These are phyloP conservation scores for Xylariaceae sp. DNA, from an alignment of 2,329 filamentous ascomycete species.

Conservation along the genomic window DNA sequence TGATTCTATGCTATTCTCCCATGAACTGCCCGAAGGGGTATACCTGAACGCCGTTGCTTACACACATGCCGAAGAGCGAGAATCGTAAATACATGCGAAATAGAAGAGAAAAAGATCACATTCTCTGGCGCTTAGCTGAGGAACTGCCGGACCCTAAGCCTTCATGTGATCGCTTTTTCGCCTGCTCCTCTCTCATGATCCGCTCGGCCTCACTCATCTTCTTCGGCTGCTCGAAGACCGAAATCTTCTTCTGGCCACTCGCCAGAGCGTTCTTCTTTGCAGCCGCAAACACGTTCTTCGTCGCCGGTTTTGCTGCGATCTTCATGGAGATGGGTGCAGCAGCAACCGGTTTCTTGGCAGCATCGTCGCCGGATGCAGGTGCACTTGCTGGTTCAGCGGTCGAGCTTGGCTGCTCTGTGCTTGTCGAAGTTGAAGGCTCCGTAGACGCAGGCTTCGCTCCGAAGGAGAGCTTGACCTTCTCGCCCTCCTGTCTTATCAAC, in stretches of 20 bases:
- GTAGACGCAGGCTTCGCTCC: conserved; percentile 40
- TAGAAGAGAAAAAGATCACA: conserved; percentile 18
- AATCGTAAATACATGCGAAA: conserved; percentile 8
- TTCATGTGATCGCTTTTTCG: conserved; percentile 58
- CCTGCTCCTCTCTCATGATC: conserved; percentile 83
- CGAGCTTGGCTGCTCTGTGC: conserved; percentile 9
- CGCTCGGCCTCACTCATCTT: conserved; percentile 84
- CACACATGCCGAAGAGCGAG: conserved; percentile 7
- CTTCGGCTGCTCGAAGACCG: conserved; percentile 58
- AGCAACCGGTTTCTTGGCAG: conserved; percentile 33
- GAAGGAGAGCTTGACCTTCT: conserved; percentile 70
- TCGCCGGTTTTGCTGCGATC: conserved; percentile 57
- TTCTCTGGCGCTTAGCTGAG: conserved; percentile 49
- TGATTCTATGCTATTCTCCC: no score
- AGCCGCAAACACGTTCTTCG: conserved; percentile 70
- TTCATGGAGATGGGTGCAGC: conserved; percentile 56
- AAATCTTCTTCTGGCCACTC: conserved; percentile 55
- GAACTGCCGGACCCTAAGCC: conserved; percentile 41
- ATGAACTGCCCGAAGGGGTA: background rate
- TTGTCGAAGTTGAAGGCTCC: conserved; percentile 19
- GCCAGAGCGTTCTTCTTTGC: conserved; percentile 64
- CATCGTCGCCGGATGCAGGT: background rate
- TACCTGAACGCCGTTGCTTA: conserved; percentile 22
- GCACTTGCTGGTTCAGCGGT: conserved; percentile 10
- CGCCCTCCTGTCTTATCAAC: conserved; percentile 61